Evolutionary conservation across 148 eudicot species (phyloP).

Genomic region (Agrostemma githago): DNA sequence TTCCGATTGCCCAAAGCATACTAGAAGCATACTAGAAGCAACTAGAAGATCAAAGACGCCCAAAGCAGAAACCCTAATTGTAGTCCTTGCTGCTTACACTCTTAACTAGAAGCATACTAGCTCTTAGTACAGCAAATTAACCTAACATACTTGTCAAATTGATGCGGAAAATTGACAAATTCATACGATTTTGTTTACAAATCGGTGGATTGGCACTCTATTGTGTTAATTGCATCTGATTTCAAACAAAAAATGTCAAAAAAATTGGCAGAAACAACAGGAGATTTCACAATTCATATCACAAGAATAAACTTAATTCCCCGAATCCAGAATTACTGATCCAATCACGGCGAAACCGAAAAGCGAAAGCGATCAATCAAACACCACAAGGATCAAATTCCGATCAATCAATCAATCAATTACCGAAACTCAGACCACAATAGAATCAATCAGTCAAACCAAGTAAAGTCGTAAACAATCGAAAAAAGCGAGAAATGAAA

Average conservation of each 20-base stretch:
- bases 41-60: too few relatives aligned
- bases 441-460: background rate
- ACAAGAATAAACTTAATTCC: background rate
- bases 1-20: too few relatives aligned
- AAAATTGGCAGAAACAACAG: background rate
- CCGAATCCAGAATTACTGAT: background rate
- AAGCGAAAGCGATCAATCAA: too few relatives aligned
- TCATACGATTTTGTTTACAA: background rate
- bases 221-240: too few relatives aligned
- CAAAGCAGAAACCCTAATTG: background rate
- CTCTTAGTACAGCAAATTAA: too few relatives aligned
- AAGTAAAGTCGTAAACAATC: too few relatives aligned
- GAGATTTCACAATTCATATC: background rate
- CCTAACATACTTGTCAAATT: background rate
- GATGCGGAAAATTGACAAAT: background rate
- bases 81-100: background rate
- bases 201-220: background rate
- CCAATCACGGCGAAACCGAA: too few relatives aligned
- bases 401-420: background rate
- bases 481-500: conserved; percentile 8
- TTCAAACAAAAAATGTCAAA: background rate
- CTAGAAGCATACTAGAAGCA: too few relatives aligned
- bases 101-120: too few relatives aligned
- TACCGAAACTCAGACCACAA: background rate
- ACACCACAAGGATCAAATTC: too few relatives aligned